Conservation (phyloP, 2,329 filamentous ascomycete species). For the Cytospora chrysosperma region DNA sequence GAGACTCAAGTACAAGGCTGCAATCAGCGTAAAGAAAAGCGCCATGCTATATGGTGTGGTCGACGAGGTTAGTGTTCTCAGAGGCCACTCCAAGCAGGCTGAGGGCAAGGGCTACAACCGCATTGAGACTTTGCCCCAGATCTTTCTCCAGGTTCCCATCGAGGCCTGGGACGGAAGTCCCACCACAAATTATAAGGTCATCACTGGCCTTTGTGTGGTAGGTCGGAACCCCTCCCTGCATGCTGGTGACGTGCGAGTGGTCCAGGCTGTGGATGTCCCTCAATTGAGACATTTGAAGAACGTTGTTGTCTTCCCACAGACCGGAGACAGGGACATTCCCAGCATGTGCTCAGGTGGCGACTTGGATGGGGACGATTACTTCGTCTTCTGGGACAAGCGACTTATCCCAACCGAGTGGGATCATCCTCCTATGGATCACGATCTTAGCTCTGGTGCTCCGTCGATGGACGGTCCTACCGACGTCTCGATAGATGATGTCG, state of each 20-base stretch:
- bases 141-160: constrained; percentile 77
- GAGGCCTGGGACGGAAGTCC: constrained; percentile 44
- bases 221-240: constrained; percentile 93
- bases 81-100: constrained; percentile 63
- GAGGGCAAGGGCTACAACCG: constrained; percentile 34
- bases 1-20: constrained; percentile 87
- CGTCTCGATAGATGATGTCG: constrained; percentile 72
- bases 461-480: constrained; percentile 38
- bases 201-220: constrained; percentile 77
- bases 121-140: constrained; percentile 65
- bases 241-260: constrained; percentile 85
- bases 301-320: constrained; percentile 83
- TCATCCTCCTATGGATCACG: constrained; percentile 74
- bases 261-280: constrained; percentile 75
- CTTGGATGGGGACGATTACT: constrained; percentile 92
- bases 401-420: constrained; percentile 73
- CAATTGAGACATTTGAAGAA: constrained; percentile 75
- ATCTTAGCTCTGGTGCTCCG: constrained; percentile 27
- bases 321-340: constrained; percentile 78
- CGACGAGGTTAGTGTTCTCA: constrained; percentile 76
- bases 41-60: constrained; percentile 86
- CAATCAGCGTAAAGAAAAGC: constrained; percentile 76
- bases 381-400: constrained; percentile 84
- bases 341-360: constrained; percentile 97
- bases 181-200: constrained; percentile 57